Percentiles rank a stretch among this genome's conserved stretches.
Conservation (phyloP, 1,139 yeast genomes). For the Saccharomyces hybrid region DNA sequence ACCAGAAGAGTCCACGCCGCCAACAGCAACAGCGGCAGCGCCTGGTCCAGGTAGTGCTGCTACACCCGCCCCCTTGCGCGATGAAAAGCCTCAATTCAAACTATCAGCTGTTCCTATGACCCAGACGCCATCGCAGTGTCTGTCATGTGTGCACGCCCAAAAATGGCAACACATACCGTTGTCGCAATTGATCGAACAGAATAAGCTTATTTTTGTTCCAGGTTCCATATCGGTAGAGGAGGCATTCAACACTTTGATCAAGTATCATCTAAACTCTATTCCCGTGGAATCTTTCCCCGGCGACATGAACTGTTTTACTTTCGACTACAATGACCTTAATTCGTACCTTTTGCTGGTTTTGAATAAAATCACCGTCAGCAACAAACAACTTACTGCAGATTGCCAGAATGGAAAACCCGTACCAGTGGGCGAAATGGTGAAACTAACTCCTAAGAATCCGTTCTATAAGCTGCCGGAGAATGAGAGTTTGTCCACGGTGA, state of each 20-base stretch:
- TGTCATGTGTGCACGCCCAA: conserved; percentile 26
- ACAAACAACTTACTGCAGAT: conserved; percentile 26
- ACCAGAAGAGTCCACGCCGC: conserved; percentile 3
- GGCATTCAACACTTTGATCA: conserved; percentile 71
- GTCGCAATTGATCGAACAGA: conserved; percentile 67
- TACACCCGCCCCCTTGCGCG: neutral
- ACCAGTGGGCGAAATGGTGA: conserved; percentile 31
- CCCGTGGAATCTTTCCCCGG: conserved; percentile 57
- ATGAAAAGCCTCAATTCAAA: neutral
- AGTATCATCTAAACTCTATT: conserved; percentile 70
- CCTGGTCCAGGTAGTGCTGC: conserved; percentile 1
- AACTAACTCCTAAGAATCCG: conserved; percentile 79
- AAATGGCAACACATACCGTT: conserved; percentile 70
- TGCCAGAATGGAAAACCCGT: conserved; percentile 31
- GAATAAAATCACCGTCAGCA: conserved; percentile 48
- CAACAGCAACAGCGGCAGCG: neutral
- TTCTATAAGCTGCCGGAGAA: conserved; percentile 66
- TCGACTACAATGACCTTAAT: conserved; percentile 87
- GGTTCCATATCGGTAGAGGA: conserved; percentile 64
- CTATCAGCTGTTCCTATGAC: conserved; percentile 12
- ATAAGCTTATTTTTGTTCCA: conserved; percentile 64
- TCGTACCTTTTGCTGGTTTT: conserved; percentile 70
- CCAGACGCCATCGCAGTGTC: conserved; percentile 19
- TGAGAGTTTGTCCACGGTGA: conserved; percentile 63
- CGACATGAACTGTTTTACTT: conserved; percentile 65